Base-by-base conservation (phyloP, 257 asterid species). In the Fraxinus americana region DNA sequence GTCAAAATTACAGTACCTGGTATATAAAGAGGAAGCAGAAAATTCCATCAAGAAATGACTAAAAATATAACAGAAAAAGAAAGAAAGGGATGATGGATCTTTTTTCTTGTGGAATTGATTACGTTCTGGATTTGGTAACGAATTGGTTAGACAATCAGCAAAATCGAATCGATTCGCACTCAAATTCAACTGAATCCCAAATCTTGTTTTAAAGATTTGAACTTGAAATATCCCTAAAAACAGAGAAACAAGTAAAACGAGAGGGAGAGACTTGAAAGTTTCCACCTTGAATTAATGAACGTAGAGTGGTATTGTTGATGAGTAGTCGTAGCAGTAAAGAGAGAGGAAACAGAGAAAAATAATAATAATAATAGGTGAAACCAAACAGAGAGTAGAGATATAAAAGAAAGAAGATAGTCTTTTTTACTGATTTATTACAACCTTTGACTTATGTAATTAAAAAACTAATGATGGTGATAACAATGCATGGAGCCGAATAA, bases 241-340 rank as follows among this genome's bases (percentile, higher is more conserved):
- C 41, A 67, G 57, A 61, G 45, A 74, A 78, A 79, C 23, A 59
- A 59, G 67, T 80, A 71, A 50, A 75, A 45, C 77, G 72, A 73
- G 81, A 79, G 83, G 83, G 43, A 52, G 79, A 82, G 87, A 67
- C 78, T 74, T 68, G 67, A 72, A 84, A 81, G 84, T 77, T 84
- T 68, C 82, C 76, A 85, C 38, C 70, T 79, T 72, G 80, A 80
- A 78, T 72, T 36, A 54, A 76, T 72, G 81, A 80, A 78, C 73
- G 82, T 72, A 61, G 86, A 83, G 89, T 83, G 85, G 83, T 86
- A 84, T 85, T 87, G 79, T 77, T 79, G 90, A 79, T 79, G 69
- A 82, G 87, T 45, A 72, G 80, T 75, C 63, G 66, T 72, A 73
- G 78, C 82, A 77, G 85, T 77, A 74, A 66, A 41, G 50, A 45